Conservation (phyloP, 2,329 filamentous ascomycete species). For the Aaosphaeria pasadenensis region DNA sequence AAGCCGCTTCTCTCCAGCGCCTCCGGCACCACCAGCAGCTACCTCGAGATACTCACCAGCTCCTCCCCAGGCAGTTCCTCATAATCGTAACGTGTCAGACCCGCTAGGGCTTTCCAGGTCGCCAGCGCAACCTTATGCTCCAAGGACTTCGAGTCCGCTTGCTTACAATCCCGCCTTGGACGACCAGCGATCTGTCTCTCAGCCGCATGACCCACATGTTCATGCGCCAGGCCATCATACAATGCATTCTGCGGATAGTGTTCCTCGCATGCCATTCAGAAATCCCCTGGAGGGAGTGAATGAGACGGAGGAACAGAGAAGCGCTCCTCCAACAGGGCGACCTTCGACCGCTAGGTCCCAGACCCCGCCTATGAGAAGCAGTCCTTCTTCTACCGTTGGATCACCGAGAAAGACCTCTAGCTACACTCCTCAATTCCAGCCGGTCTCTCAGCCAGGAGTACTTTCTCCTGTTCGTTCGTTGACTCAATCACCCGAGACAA, state of each 20-base stretch:
- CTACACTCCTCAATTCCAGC: slow-evolving; percentile 52
- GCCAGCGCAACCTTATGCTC: slow-evolving; percentile 55
- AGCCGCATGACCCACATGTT: slow-evolving; percentile 6
- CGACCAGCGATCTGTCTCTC: slow-evolving; percentile 11
- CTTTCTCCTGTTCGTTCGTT: slow-evolving; percentile 50
- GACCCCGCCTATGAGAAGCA: slow-evolving; percentile 27
- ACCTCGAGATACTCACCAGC: slow-evolving; percentile 42
- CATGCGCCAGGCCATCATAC: slow-evolving; percentile 18
- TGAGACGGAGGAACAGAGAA: slow-evolving; percentile 28
- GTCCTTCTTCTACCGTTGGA: slow-evolving; percentile 30
- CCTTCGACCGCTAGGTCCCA: slow-evolving; percentile 19
- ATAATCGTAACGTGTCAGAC: slow-evolving; percentile 39
- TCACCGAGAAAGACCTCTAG: slow-evolving; percentile 40
- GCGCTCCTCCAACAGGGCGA: slow-evolving; percentile 11
- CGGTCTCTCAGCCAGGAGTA: slow-evolving; percentile 7
- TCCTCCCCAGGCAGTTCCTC: slow-evolving; percentile 35
- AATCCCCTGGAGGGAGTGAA: slow-evolving; percentile 32
- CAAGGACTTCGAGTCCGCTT: slow-evolving; percentile 63
- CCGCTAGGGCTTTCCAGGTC: slow-evolving; percentile 28
- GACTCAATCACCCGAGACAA: slow-evolving; percentile 59
- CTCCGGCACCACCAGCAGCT: slow-evolving; percentile 15
- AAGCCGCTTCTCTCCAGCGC: slow-evolving; percentile 38
- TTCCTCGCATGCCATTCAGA: slow-evolving; percentile 21
- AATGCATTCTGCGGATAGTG: slow-evolving; percentile 24
- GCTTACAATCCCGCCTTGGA: slow-evolving; percentile 48